Evolutionary conservation across 2,329 filamentous ascomycete genomes (phyloP).

Genomic region (Coniochaeta hoffmannii): DNA sequence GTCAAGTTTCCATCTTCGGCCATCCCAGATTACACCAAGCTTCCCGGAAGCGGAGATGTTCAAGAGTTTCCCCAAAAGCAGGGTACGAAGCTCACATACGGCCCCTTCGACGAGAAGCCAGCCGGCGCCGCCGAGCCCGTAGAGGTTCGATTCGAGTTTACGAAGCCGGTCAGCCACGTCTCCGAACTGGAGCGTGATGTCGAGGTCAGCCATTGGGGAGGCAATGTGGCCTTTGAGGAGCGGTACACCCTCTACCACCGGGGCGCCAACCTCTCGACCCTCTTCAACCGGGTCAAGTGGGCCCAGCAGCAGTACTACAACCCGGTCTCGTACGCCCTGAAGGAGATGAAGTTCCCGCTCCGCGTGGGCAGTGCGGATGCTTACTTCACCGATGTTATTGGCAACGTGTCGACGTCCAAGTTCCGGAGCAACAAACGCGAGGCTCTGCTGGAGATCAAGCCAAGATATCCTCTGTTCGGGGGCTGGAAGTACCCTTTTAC

Average conservation of each 20-base stretch:
- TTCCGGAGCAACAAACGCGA: conserved; percentile 74
- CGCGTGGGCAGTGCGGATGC: conserved; percentile 72
- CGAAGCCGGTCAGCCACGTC: conserved; percentile 78
- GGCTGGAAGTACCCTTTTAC: conserved; percentile 98
- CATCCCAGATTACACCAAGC: conserved; percentile 77
- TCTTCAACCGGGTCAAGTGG: conserved; percentile 74
- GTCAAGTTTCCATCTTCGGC: conserved; percentile 75
- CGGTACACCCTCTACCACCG: conserved; percentile 82
- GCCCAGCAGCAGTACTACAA: conserved; percentile 67
- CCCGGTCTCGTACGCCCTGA: conserved; percentile 69
- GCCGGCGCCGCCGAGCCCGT: conserved; percentile 68
- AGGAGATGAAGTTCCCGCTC: conserved; percentile 74
- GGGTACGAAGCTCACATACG: conserved; percentile 82
- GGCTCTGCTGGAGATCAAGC: conserved; percentile 82
- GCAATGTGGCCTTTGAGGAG: conserved; percentile 92
- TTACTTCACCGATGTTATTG: conserved; percentile 94
- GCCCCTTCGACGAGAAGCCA: conserved; percentile 76
- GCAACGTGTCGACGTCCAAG: conserved; percentile 89
- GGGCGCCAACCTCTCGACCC: conserved; percentile 66
- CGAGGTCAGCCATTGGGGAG: conserved; percentile 96
- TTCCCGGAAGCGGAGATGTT: conserved; percentile 57
- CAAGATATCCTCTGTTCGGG: conserved; percentile 92
- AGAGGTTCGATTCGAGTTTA: conserved; percentile 88
- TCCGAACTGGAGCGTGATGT: conserved; percentile 79
- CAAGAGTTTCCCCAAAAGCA: conserved; percentile 65